Conservation (phyloP, 163 green algal species). For the Smithsoniella earleae region DNA sequence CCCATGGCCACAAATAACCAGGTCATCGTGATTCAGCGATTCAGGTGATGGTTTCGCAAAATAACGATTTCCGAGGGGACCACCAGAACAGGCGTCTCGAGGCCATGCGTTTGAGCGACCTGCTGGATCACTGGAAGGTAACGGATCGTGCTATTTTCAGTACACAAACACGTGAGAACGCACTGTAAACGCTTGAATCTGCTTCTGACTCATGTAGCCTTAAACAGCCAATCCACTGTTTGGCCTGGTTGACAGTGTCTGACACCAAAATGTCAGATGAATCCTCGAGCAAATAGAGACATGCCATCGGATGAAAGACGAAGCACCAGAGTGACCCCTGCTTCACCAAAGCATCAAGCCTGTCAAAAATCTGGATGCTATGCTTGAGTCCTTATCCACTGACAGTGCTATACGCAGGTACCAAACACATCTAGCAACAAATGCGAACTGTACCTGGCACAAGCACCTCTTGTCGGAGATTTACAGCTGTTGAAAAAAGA, state of each 20-base stretch:
- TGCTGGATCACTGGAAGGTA: conserved; percentile 17
- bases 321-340: neutral
- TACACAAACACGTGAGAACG: neutral
- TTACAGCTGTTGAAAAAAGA: conserved; percentile 38
- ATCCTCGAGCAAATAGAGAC: neutral
- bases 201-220: neutral
- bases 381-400: neutral
- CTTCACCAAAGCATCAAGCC: neutral
- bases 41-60: conserved; percentile 11
- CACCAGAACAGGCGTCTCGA: neutral
- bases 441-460: conserved; percentile 46
- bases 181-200: neutral
- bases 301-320: neutral
- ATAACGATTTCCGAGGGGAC: neutral
- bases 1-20: neutral
- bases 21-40: neutral
- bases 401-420: neutral
- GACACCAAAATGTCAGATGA: neutral
- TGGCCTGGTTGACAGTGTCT: neutral
- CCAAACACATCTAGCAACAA: neutral
- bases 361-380: neutral
- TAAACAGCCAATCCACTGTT: neutral
- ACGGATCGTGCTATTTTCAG: neutral
- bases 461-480: conserved; percentile 38
- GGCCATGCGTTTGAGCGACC: neutral